A percentile compares a stretch with the other conserved stretches of the same genome.
These are phyloP conservation scores for Dicorynia guianensis DNA, from an alignment of 306 rosid species.

Conservation along the genomic window DNA sequence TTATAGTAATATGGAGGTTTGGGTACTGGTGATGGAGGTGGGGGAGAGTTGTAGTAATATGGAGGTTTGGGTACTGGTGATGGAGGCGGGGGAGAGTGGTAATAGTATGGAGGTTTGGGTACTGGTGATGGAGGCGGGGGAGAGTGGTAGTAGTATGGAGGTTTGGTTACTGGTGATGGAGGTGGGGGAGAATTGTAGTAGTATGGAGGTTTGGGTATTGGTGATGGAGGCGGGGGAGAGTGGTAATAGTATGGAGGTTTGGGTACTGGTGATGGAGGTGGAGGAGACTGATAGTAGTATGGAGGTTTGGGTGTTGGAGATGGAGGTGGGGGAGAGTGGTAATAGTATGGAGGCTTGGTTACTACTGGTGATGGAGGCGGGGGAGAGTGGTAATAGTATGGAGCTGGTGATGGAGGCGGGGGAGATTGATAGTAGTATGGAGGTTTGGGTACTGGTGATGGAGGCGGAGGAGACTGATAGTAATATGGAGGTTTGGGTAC, in stretches of 20 bases:
- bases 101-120: constrained; percentile 51
- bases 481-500: constrained; percentile 31
- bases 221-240: constrained; percentile 44
- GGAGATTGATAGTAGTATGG: constrained; percentile 48
- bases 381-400: constrained; percentile 50
- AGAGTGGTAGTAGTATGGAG: not conserved
- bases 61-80: not conserved
- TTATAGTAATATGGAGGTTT: constrained; percentile 34
- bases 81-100: constrained; percentile 49
- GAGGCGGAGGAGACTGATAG: constrained; percentile 55
- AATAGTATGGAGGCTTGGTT: constrained; percentile 32
- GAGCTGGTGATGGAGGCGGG: constrained; percentile 46
- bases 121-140: constrained; percentile 36
- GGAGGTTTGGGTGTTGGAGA: constrained; percentile 17
- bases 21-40: constrained; percentile 29
- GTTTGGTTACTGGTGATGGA: not conserved
- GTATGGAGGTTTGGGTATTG: constrained; percentile 15
- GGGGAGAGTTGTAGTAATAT: constrained; percentile 44
- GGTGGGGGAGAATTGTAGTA: constrained; percentile 43
- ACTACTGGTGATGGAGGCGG: constrained; percentile 44
- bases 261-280: constrained; percentile 40
- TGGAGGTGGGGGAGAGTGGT: constrained; percentile 52
- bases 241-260: constrained; percentile 45
- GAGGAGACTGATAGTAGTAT: constrained; percentile 48
- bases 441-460: constrained; percentile 26